Evolutionary conservation across 2,329 filamentous ascomycete species (phyloP).

Genomic region (Juglanconis juglandina): DNA sequence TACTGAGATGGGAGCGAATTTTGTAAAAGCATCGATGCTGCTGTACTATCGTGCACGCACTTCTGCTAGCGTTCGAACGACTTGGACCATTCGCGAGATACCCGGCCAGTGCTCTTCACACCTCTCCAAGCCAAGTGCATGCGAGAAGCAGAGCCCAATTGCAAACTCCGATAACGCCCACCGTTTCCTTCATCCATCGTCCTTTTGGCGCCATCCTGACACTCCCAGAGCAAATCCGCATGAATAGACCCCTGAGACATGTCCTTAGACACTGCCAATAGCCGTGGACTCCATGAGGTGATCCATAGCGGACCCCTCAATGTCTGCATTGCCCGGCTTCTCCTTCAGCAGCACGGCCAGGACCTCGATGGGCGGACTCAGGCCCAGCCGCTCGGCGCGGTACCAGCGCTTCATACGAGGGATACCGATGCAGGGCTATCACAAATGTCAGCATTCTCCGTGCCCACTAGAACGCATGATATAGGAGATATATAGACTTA

Average conservation of each 20-base stretch:
- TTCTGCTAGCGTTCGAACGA: neutral
- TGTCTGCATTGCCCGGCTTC: conserved; percentile 49
- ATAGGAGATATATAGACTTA: conserved; percentile 48
- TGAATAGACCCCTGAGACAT: no score
- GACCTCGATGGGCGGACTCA: conserved; percentile 88
- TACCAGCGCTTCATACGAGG: conserved; percentile 80
- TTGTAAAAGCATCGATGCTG: neutral
- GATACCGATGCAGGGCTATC: conserved; percentile 83
- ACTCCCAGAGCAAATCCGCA: no score
- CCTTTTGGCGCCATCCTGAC: no score
- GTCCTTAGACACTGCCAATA: conserved; percentile 28
- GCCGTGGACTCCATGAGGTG: conserved; percentile 54
- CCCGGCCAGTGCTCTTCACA: neutral
- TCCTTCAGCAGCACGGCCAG: conserved; percentile 78
- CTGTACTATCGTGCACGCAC: neutral
- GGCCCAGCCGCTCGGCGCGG: conserved; percentile 73
- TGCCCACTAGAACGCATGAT: neutral
- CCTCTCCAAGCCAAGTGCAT: neutral
- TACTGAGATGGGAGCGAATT: conserved; percentile 53
- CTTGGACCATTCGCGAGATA: neutral
- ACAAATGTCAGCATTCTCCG: neutral
- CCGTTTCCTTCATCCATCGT: neutral
- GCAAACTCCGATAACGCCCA: conserved; percentile 4
- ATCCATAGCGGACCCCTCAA: conserved; percentile 73
- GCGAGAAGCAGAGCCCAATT: neutral